A percentile compares a stretch with the other conserved stretches of the same genome.
Evolutionary conservation across 106 monocot species (phyloP).

Genomic region (Apostasia ramifera): DNA sequence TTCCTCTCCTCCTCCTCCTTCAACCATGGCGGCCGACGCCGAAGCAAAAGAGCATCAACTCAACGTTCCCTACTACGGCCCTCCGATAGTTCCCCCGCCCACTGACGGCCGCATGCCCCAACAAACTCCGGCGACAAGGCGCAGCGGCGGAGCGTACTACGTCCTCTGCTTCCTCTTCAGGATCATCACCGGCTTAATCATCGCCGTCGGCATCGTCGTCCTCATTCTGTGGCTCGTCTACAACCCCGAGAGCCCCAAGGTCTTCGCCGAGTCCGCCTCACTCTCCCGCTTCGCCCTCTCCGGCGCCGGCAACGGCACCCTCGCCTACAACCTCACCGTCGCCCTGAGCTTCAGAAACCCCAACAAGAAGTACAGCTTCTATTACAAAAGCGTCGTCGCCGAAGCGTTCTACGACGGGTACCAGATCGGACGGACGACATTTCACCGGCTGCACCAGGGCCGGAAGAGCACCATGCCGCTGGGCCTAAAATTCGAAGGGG

Average conservation of each 20-base stretch:
- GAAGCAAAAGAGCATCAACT: background rate
- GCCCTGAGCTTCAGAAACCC: slow-evolving; percentile 22
- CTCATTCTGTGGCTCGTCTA: slow-evolving; percentile 5
- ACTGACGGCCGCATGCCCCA: background rate
- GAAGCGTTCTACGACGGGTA: slow-evolving; percentile 1
- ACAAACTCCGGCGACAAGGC: background rate
- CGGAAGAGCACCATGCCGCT: slow-evolving; percentile 17
- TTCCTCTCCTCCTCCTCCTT: background rate
- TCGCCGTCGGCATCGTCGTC: slow-evolving; percentile 5
- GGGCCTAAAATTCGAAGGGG: slow-evolving; percentile 3
- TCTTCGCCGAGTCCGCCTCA: background rate
- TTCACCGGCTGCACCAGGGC: slow-evolving; percentile 15
- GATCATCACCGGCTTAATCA: background rate
- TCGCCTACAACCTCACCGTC: slow-evolving; percentile 18
- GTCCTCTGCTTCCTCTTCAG: background rate
- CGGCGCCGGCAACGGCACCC: background rate
- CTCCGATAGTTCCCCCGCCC: background rate
- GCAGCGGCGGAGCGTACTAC: background rate
- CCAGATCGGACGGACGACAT: background rate
- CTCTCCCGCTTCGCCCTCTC: slow-evolving; percentile 6
- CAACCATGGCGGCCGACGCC: background rate
- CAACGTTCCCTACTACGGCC: slow-evolving; percentile 4
- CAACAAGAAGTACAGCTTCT: slow-evolving; percentile 9
- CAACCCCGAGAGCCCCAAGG: slow-evolving; percentile 1
- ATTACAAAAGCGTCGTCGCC: slow-evolving; percentile 11